Percentiles rank a stretch among this genome's conserved stretches.
Evolutionary conservation across 768 basidiomycete genomes (phyloP).

Genomic region (Brasilioporus rufonigricans): DNA sequence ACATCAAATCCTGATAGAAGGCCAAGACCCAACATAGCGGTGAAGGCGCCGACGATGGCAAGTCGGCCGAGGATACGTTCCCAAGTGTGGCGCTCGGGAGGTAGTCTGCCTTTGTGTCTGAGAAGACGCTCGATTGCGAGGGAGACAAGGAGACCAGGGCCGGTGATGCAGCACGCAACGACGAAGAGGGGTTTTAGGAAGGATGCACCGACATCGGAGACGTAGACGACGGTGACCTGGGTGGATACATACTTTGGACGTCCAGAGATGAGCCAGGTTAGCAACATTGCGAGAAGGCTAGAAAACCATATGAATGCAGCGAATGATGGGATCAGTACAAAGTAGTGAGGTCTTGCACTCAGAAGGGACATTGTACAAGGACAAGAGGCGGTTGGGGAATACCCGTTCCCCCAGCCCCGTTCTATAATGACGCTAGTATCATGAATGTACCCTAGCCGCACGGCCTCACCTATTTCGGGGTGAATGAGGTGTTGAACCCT

Average conservation of each 20-base stretch:
- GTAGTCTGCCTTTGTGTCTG: conserved; percentile 65
- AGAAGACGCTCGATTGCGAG: conserved; percentile 62
- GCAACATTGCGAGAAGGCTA: conserved; percentile 67
- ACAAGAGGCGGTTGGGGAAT: not conserved
- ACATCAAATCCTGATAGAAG: conserved; percentile 74
- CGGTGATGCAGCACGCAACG: conserved; percentile 61
- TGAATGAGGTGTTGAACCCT: no score
- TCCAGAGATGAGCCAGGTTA: conserved; percentile 69
- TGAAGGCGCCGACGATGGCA: conserved; percentile 58
- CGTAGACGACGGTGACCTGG: conserved; percentile 63
- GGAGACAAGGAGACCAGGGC: conserved; percentile 56
- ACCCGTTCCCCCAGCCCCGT: not conserved
- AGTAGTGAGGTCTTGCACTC: conserved; percentile 47
- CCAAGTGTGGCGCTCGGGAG: conserved; percentile 53
- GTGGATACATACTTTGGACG: conserved; percentile 48
- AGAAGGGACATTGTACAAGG: conserved; percentile 14
- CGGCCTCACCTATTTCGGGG: no score
- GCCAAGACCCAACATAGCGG: conserved; percentile 65
- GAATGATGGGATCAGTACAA: conserved; percentile 63
- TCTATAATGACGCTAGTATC: not conserved
- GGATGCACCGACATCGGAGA: conserved; percentile 76
- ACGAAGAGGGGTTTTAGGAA: conserved; percentile 76
- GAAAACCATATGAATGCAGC: conserved; percentile 66
- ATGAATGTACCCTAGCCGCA: not conserved
- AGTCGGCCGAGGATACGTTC: conserved; percentile 55